Evolutionary conservation across 2,329 filamentous ascomycete species (phyloP), one percentile per base, ranked within the genome.

Genomic region (Claviceps citrina): DNA sequence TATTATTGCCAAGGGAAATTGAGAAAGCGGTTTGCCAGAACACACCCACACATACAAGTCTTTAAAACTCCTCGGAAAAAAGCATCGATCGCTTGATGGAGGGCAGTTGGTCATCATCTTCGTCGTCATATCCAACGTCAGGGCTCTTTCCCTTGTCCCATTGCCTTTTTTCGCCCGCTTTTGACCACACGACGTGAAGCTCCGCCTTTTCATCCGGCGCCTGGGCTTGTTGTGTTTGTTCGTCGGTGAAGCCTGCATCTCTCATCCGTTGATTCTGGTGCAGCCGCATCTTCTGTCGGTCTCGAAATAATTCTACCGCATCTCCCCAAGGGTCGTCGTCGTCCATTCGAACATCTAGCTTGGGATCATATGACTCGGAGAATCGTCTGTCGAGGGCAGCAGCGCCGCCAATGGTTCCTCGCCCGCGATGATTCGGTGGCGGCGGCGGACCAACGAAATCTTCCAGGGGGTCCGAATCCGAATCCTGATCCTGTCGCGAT

Each of bases 371-470:
- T 37, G 66, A 70, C 1, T 75, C 64, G 1, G 81, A 78, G 57
- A 95, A 96, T 39, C 83, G 83, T 19, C 71, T 67, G 53, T 95
- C 86, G 47, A 95, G 93, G 8, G 73, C 76, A 20, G 77, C 78
- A 5, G 64, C 59, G 1, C 69, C 69, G 4, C 69, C 63, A 30
- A 73, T 66, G 12, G 73, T 73, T 28, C 85, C 85, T 30, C 85
- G 75, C 8, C 85, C 85, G 22, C 83, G 77, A 36, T 52, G 52
- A 33, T 46, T 58, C 3, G 64, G 61, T 16, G 68, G 68, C 22
- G 78, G 76, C 7, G 73, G 76, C 1, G 85, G 85, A 0, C 86
- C 87, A 26, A 94, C 78, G 16, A 89, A 63, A 3, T 80, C 75
- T 42, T 86, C 78, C 3, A 86, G 62, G 1, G 83, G 78, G 54